phyloP scores from a whole-genome alignment of 768 basidiomycete genomes.

The Dentipellis fragilis region DNA sequence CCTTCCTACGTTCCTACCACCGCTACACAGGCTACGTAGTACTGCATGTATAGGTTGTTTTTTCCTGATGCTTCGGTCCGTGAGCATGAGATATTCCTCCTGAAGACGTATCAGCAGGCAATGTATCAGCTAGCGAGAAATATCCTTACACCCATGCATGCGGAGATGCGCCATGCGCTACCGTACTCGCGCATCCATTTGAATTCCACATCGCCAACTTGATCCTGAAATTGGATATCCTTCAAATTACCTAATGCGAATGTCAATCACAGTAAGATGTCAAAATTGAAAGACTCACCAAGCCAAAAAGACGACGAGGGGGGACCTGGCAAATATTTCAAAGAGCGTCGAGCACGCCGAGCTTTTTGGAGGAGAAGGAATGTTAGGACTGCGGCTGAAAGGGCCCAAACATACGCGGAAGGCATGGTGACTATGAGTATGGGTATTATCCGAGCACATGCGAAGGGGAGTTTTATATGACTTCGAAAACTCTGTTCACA shows the following conservation, averaged over 20 bases:
- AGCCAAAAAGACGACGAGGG: background rate
- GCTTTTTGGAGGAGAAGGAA: no score
- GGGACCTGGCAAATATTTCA: background rate
- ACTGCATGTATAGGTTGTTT: no score
- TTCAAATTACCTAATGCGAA: background rate
- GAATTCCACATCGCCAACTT: constrained; percentile 4
- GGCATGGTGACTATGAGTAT: no score
- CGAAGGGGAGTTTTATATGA: no score
- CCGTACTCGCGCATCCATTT: constrained; percentile 6
- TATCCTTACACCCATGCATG: constrained; percentile 10
- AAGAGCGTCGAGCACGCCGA: background rate
- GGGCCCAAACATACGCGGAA: no score
- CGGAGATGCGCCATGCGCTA: constrained; percentile 8
- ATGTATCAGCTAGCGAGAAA: background rate
- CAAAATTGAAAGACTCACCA: background rate
- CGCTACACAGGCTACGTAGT: no score
- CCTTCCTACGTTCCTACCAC: no score
- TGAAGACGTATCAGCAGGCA: background rate
- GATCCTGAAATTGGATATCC: background rate
- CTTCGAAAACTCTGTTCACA: no score
- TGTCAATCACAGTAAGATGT: background rate
- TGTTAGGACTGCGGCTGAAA: no score
- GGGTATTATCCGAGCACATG: no score
- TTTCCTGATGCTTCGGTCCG: constrained; percentile 9
- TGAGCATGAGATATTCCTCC: background rate